Percentiles rank a stretch among this genome's conserved stretches.
phyloP scores from a whole-genome alignment of 495 filamentous ascomycete genomes.

The Penicillium subrubescens region DNA sequence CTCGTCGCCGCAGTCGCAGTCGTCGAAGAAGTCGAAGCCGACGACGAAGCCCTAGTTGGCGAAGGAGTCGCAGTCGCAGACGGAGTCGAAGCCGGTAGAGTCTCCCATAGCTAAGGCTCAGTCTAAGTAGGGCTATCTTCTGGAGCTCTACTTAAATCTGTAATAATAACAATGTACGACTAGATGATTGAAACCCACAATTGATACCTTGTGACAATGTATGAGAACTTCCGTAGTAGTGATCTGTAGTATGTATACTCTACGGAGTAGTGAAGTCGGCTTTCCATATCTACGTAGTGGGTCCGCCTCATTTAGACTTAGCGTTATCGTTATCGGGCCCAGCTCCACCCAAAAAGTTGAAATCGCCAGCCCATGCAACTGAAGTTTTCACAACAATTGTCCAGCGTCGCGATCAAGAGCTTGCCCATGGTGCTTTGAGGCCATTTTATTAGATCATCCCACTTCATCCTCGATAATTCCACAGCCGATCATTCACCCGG shows the following conservation, averaged over 20 bases:
- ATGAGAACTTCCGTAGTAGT: not conserved
- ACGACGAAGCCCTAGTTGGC: constrained; percentile 18
- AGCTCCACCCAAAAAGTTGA: constrained; percentile 34
- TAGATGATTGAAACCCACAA: constrained; percentile 2
- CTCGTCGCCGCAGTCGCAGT: constrained; percentile 24
- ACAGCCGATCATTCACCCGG: not conserved
- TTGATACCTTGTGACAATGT: not conserved
- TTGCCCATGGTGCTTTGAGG: not conserved
- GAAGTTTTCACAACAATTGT: constrained; percentile 8
- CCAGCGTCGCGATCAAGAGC: not conserved
- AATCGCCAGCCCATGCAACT: constrained; percentile 16
- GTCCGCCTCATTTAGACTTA: constrained; percentile 2
- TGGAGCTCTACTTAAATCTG: not conserved
- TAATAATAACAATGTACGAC: constrained; percentile 17
- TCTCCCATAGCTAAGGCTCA: not conserved
- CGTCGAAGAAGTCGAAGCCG: constrained; percentile 20
- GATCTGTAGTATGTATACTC: not conserved
- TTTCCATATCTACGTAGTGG: not conserved
- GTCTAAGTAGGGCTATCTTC: not conserved
- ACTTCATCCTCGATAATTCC: not conserved
- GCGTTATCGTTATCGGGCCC: constrained; percentile 20
- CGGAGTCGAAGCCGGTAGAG: constrained; percentile 2
- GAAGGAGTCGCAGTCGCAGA: constrained; percentile 8
- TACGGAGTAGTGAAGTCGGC: not conserved
- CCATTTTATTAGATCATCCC: not conserved